Evolutionary conservation across 345 rosid species (phyloP).

Genomic region (Syzygium aromaticum): DNA sequence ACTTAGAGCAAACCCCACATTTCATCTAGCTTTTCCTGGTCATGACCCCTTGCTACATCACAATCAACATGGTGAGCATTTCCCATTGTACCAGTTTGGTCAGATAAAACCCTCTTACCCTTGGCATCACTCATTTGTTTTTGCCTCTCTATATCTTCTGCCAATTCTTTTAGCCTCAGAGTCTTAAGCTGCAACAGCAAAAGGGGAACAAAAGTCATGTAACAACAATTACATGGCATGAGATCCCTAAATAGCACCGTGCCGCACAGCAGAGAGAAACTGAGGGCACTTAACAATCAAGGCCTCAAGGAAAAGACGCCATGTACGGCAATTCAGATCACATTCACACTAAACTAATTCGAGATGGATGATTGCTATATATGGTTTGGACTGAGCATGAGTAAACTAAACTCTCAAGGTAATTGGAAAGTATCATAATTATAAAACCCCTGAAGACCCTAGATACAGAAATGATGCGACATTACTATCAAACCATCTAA

Average conservation of each 20-base stretch:
- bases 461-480: background rate
- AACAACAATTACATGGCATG: background rate
- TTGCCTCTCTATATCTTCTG: slow-evolving; percentile 61
- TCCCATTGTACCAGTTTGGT: background rate
- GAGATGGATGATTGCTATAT: background rate
- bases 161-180: slow-evolving; percentile 70
- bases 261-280: background rate
- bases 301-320: background rate
- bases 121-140: slow-evolving; percentile 29
- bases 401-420: background rate
- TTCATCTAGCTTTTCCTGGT: slow-evolving; percentile 57
- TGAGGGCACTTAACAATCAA: background rate
- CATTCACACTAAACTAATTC: background rate
- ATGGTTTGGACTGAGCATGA: background rate
- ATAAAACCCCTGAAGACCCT: background rate
- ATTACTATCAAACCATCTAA: background rate
- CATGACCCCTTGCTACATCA: slow-evolving; percentile 7
- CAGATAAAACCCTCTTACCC: slow-evolving; percentile 25
- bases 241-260: background rate
- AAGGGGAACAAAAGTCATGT: background rate
- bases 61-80: slow-evolving; percentile 11
- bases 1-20: slow-evolving; percentile 37
- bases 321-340: background rate
- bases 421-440: background rate
- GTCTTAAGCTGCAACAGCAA: slow-evolving; percentile 45